A percentile compares a stretch with the other conserved stretches of the same genome.
These are phyloP conservation scores for Pistacia atlantica DNA, from an alignment of 345 rosid genomes.

Conservation along the genomic window DNA sequence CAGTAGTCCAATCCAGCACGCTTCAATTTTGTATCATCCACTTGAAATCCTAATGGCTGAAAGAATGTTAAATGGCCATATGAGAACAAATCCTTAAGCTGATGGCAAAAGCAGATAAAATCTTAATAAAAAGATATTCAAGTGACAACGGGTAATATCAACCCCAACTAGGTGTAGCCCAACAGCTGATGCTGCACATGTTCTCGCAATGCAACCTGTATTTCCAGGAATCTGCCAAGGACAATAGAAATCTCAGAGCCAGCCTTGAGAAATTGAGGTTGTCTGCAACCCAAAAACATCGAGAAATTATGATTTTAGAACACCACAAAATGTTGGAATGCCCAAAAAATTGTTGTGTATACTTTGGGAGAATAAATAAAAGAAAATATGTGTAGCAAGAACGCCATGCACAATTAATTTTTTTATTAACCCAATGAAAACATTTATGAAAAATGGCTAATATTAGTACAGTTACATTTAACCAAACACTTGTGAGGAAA, in stretches of 20 bases:
- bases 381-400: neutral
- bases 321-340: neutral
- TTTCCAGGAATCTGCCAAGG: conserved; percentile 90
- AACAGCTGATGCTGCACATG: conserved; percentile 90
- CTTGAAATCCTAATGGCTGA: conserved; percentile 92
- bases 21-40: conserved; percentile 80
- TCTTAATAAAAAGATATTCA: neutral
- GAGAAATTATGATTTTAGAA: neutral
- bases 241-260: conserved; percentile 36
- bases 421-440: neutral
- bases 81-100: neutral
- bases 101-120: neutral
- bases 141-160: neutral
- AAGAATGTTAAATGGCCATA: conserved; percentile 13
- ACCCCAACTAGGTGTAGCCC: conserved; percentile 92
- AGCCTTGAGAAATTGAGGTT: conserved; percentile 30
- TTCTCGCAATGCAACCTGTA: conserved; percentile 97
- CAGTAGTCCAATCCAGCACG: conserved; percentile 98
- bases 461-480: neutral
- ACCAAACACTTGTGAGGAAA: neutral
- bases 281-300: conserved; percentile 31
- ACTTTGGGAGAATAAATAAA: neutral
- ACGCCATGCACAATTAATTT: neutral
- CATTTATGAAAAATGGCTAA: neutral
- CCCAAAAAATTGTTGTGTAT: neutral